Conservation (phyloP, 371 early-diverging fungal species). For the Homolaphlyctis polyrhiza region DNA sequence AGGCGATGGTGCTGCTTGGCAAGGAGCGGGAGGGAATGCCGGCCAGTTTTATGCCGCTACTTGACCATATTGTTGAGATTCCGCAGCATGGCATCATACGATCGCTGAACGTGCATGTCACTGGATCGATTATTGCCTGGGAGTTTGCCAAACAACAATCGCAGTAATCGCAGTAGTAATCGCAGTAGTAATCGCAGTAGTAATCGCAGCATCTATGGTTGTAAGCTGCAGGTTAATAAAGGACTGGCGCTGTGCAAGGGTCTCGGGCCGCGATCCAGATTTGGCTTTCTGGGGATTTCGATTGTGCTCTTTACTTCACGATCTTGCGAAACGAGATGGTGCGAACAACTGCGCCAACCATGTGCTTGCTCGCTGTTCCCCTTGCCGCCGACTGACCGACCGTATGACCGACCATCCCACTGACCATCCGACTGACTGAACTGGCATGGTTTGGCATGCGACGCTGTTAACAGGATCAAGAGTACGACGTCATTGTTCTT, state of each 20-base stretch:
- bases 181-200: too few relatives aligned
- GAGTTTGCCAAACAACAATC: slow-evolving; percentile 50
- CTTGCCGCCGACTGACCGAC: too few relatives aligned
- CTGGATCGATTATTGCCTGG: slow-evolving; percentile 55
- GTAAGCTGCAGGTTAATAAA: background rate
- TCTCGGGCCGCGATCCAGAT: too few relatives aligned
- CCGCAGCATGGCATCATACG: slow-evolving; percentile 60
- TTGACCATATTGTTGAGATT: slow-evolving; percentile 59
- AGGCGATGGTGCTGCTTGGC: slow-evolving; percentile 50
- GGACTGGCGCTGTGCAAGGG: too few relatives aligned
- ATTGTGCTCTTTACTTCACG: too few relatives aligned
- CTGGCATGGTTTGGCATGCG: background rate
- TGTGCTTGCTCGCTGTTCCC: too few relatives aligned
- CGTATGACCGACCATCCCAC: background rate
- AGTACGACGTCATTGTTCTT: slow-evolving; percentile 85
- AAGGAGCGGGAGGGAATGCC: slow-evolving; percentile 56
- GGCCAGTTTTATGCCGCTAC: slow-evolving; percentile 45
- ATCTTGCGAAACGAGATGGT: too few relatives aligned
- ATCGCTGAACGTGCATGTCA: slow-evolving; percentile 63
- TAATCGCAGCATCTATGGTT: too few relatives aligned
- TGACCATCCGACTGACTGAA: background rate
- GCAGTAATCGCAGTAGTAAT: background rate
- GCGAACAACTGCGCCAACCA: too few relatives aligned
- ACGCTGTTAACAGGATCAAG: slow-evolving; percentile 13
- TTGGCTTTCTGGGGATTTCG: too few relatives aligned